Base-by-base conservation (phyloP, 805 yeast species). In the Crinitomyces ghanaensis region DNA sequence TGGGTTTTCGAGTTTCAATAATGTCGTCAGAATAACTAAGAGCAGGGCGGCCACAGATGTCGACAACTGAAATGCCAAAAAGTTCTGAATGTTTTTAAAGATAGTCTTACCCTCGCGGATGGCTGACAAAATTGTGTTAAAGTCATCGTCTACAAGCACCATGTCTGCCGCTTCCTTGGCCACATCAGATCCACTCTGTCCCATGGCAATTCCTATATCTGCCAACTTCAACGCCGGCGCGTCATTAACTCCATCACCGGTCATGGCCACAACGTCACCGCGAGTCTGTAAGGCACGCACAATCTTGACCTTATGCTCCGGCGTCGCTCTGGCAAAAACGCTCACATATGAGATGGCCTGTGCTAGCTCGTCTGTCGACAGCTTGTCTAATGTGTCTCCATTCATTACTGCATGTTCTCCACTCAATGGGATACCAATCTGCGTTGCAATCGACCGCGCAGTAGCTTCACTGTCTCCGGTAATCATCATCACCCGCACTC, bases 141-240 rank as follows among this genome's bases (percentile, higher is more conserved):
- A 91, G 54, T 91, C 97, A 57, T 91, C 97, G 59, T 88, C 95
- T 3, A 95, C 88, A 42, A 88, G 67, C 35, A 88, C 88, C 97
- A 88, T 88, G 57, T 88, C 98, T 2, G 95, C 82, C 2, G 97
- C 97, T 57, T 88, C 98, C 51, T 88, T 88, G 31, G 98, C 98
- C 26, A 88, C 98, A 57, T 88, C 98, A 0, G 97, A 91, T 39
- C 98, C 98, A 63, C 80, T 77, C 46, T 86, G 93, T 2, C 77
- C 77, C 77, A 72, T 72, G 8, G 76, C 70, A 44, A 72, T 65
- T 35, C 78, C 78, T 36, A 72, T 72, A 48, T 72, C 77, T 4
- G 78, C 77, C 37, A 65, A 66, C 49, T 70, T 72, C 44, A 72
- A 56, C 4, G 78, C 74, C 5, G 78, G 78, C 0, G 77, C 73